A percentile compares a stretch with the other conserved stretches of the same genome.
Conservation (phyloP, 352 stramenopile species). For the Phytophthora idaei region DNA sequence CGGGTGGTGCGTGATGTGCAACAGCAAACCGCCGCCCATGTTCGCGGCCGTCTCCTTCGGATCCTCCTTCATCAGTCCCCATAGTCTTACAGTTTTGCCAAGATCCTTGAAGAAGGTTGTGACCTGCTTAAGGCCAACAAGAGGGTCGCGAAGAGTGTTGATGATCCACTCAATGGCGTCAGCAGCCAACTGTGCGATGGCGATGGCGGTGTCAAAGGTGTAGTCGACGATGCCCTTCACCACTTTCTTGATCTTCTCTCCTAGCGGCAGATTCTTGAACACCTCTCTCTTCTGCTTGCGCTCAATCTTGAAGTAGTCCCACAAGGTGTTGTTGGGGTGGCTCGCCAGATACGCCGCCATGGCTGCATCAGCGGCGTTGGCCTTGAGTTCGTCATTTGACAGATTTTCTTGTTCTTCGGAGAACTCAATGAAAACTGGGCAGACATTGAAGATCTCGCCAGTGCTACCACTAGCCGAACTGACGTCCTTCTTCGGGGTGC, state of each 20-base stretch:
- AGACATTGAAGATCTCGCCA: conserved; percentile 28
- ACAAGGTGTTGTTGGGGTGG: conserved; percentile 31
- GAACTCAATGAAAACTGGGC: conserved; percentile 25
- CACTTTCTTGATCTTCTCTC: conserved; percentile 19
- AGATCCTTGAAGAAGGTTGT: conserved; percentile 23
- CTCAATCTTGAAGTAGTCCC: conserved; percentile 35
- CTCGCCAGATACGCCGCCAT: conserved; percentile 27
- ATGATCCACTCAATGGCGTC: conserved; percentile 24
- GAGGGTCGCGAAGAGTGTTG: conserved; percentile 22
- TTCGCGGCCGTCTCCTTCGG: conserved; percentile 23
- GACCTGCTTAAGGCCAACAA: conserved; percentile 19
- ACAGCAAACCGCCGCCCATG: conserved; percentile 26
- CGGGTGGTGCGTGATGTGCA: conserved; percentile 32
- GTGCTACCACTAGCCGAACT: conserved; percentile 7
- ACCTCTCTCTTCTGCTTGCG: conserved; percentile 22
- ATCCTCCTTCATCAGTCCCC: conserved; percentile 24
- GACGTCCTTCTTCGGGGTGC: background rate
- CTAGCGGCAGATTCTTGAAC: conserved; percentile 11
- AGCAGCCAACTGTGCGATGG: conserved; percentile 14
- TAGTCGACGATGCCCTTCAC: conserved; percentile 19
- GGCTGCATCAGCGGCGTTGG: conserved; percentile 24
- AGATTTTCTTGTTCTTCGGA: conserved; percentile 21
- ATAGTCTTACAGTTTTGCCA: conserved; percentile 25
- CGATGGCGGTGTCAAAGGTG: conserved; percentile 17
- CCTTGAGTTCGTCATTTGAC: conserved; percentile 22